These are phyloP conservation scores for Gymnopus androsaceus DNA, from an alignment of 1,284 basidiomycete species.

Conservation along the genomic window DNA sequence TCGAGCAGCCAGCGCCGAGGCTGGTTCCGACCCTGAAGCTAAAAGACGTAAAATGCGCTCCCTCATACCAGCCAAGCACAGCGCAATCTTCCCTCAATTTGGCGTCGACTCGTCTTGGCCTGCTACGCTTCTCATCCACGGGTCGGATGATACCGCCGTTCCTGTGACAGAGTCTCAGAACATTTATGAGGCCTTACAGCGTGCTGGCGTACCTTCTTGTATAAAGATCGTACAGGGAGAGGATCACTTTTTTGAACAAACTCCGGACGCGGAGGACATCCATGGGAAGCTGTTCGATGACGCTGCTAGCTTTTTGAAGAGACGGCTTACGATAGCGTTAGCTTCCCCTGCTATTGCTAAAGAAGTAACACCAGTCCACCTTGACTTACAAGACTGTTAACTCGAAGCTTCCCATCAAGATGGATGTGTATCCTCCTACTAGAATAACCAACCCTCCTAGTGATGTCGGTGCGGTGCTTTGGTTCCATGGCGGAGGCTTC, in stretches of 20 bases:
- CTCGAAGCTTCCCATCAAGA: constrained; percentile 3
- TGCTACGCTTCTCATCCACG: constrained; percentile 40
- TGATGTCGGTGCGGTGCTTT: constrained; percentile 49
- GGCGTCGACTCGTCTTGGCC: constrained; percentile 41
- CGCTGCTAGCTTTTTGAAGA: constrained; percentile 2
- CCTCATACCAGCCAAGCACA: constrained; percentile 45
- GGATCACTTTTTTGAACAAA: constrained; percentile 18
- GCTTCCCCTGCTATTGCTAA: too few relatives aligned
- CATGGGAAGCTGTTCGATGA: constrained; percentile 10
- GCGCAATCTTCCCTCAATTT: constrained; percentile 55
- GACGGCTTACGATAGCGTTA: too few relatives aligned
- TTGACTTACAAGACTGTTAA: constrained; percentile 3
- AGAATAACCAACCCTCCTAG: neutral
- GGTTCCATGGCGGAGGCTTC: constrained; percentile 67
- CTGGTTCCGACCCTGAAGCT: neutral
- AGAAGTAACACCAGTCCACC: too few relatives aligned
- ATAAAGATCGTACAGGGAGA: constrained; percentile 13
- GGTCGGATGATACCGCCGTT: constrained; percentile 15
- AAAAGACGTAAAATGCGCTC: constrained; percentile 15
- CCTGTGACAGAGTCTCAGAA: constrained; percentile 14
- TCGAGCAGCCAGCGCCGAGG: constrained; percentile 25
- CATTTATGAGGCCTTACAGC: constrained; percentile 9
- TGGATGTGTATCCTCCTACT: constrained; percentile 11
- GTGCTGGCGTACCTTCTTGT: constrained; percentile 6
- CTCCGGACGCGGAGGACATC: constrained; percentile 12